Evolutionary conservation across 192 early-diverging fungal genomes (phyloP), one percentile per base, ranked within the genome.

Genomic region (Umbelopsis sp.): DNA sequence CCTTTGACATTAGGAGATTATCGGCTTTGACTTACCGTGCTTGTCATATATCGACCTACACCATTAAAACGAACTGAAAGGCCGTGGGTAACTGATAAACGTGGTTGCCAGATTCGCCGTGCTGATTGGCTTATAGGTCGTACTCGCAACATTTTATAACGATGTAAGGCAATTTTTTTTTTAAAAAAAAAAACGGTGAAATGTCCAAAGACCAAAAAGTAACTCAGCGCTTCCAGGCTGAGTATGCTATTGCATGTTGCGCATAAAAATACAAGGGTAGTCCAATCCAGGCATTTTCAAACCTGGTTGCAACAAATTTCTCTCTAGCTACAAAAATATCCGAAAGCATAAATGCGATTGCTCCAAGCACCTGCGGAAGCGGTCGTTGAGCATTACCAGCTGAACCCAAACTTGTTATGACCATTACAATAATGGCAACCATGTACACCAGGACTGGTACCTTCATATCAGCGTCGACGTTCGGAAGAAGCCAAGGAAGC

Each of bases 321-420:
- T 62, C 56, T 62, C 56, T 62, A 62, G 56, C 56, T 62, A 62
- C 56, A 32, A 62, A 62, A 17, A 62, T 62, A 16, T 62, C 56
- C 9, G 56, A 62, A 16, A 34, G 17, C 56, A 62, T 62, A n/a
- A 62, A 62, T 14, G 56, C 56, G n/a, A 62, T 62, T 0, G 56
- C 56, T 29, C 56, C 56, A 4, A 62, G 29, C 7, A 62, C 56
- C 11, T 62, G 56, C 2, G 56, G 29, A 34, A 36, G 31, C 20
- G 56, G 56, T 29, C 56, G 26, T 20, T 62, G 25, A 36, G 56
- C 26, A n/a, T 62, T 62, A 2, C 29, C 14, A 7, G 56, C 56
- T 14, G 56, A 62, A 7, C 56, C 56, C 29, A 62, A 62, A 26
- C 56, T 62, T 32, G 56, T 14, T 34, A 62, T 62, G 6, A 62